A percentile compares a stretch with the other conserved stretches of the same genome.
Conservation (phyloP, 805 yeast genomes). For the Cephaloascus fragrans region DNA sequence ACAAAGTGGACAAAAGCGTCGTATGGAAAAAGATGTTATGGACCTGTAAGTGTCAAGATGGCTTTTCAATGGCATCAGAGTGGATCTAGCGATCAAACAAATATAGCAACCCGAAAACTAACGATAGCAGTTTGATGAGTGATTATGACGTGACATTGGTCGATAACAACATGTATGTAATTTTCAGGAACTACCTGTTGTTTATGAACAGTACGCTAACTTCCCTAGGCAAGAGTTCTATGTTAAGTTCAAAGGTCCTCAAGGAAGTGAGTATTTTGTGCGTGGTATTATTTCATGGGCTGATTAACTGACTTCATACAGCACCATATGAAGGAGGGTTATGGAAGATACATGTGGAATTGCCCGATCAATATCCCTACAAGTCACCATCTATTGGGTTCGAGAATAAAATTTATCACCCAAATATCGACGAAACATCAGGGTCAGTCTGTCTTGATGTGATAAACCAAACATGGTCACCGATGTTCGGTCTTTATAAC, state of each 20-base stretch:
- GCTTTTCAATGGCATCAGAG: background rate
- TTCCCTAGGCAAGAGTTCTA: conserved; percentile 71
- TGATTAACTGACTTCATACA: no score
- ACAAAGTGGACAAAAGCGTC: conserved; percentile 38
- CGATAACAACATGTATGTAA: conserved; percentile 53
- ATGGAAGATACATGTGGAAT: conserved; percentile 87
- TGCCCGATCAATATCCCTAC: conserved; percentile 93
- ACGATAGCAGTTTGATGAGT: conserved; percentile 59
- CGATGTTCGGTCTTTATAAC: conserved; percentile 88
- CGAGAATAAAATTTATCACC: conserved; percentile 85
- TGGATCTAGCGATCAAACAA: background rate
- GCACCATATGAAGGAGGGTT: conserved; percentile 86
- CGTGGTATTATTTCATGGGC: background rate
- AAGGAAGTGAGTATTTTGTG: conserved; percentile 11
- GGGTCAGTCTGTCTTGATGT: conserved; percentile 96
- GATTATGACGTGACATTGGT: conserved; percentile 80
- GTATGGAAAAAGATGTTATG: conserved; percentile 95
- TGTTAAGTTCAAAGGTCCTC: conserved; percentile 81
- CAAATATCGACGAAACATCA: conserved; percentile 83
- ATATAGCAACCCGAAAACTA: background rate
- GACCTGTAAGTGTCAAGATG: conserved; percentile 51
- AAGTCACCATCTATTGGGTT: conserved; percentile 95
- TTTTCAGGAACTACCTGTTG: no score
- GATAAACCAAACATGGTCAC: conserved; percentile 96
- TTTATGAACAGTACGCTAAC: no score